Percentiles rank a stretch among this genome's conserved stretches.
These are phyloP conservation scores for Populus trichocarpa DNA, from an alignment of 441 rosid genomes.

Conservation along the genomic window DNA sequence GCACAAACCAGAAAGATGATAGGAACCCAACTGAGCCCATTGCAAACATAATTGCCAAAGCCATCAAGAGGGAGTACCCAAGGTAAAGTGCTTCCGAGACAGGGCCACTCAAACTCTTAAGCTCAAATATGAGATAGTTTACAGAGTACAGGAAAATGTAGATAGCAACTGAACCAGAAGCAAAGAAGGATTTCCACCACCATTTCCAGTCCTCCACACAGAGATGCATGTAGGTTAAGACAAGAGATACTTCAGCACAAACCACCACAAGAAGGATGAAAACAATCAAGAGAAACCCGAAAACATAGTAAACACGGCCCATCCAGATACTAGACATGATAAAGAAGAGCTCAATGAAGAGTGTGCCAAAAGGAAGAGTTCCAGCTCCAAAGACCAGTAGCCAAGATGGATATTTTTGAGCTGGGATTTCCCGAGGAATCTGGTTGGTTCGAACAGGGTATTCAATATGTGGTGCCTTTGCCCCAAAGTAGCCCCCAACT, in stretches of 20 bases:
- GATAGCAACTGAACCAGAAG: constrained; percentile 79
- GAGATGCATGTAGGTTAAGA: constrained; percentile 75
- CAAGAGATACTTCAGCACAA: constrained; percentile 78
- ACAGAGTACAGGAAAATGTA: constrained; percentile 74
- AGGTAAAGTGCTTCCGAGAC: constrained; percentile 73
- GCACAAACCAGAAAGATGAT: constrained; percentile 86
- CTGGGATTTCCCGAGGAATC: constrained; percentile 76
- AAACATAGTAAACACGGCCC: constrained; percentile 74
- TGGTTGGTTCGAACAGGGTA: constrained; percentile 81
- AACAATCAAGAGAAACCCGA: constrained; percentile 67
- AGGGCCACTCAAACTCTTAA: constrained; percentile 72
- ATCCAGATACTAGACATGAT: constrained; percentile 83
- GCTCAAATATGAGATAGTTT: constrained; percentile 76
- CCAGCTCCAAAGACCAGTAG: constrained; percentile 35
- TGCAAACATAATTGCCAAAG: constrained; percentile 70
- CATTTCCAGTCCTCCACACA: constrained; percentile 86
- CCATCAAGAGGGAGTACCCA: constrained; percentile 79
- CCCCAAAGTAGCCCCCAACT: constrained; percentile 69
- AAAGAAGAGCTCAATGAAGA: constrained; percentile 82
- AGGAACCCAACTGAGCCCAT: constrained; percentile 85
- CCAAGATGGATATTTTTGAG: constrained; percentile 80
- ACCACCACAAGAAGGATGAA: constrained; percentile 70
- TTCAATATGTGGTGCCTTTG: constrained; percentile 67
- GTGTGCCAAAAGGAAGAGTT: constrained; percentile 56
- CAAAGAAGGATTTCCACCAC: constrained; percentile 95